Evolutionary conservation across 2,329 filamentous ascomycete species (phyloP).

Genomic region (Ophiocordyceps camponoti-floridani): DNA sequence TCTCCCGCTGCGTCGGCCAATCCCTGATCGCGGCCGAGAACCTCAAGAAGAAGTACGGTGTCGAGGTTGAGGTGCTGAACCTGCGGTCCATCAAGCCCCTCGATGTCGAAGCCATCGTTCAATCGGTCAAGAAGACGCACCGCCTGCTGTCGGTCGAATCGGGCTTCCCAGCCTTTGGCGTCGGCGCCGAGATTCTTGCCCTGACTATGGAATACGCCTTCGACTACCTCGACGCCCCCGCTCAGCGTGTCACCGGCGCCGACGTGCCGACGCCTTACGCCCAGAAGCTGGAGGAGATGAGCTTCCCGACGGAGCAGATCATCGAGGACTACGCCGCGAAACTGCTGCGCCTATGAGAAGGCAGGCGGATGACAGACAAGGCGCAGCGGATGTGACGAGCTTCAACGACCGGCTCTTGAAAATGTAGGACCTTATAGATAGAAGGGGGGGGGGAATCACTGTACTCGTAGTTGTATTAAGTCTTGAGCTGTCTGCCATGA

Average conservation of each 20-base stretch:
- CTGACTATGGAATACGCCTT: conserved; percentile 95
- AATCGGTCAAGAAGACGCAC: conserved; percentile 97
- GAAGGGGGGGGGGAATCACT: not conserved
- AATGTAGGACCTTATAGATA: not conserved
- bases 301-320: conserved; percentile 76
- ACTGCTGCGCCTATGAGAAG: conserved; percentile 58
- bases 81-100: conserved; percentile 93
- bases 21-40: conserved; percentile 73
- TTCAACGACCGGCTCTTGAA: not conserved
- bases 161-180: conserved; percentile 89
- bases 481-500: not conserved
- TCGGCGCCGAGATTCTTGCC: conserved; percentile 82
- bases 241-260: conserved; percentile 84
- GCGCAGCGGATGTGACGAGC: not conserved
- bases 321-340: conserved; percentile 83
- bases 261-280: conserved; percentile 97
- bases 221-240: conserved; percentile 90
- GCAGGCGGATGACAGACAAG: not conserved
- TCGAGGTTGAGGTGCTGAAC: conserved; percentile 95
- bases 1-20: conserved; percentile 92
- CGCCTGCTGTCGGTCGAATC: conserved; percentile 85
- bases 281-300: conserved; percentile 81
- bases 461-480: not conserved
- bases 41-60: conserved; percentile 90
- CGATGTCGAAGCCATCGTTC: conserved; percentile 85